These are phyloP conservation scores for Peronosclerospora sorghi DNA, from an alignment of 352 stramenopile species.

Conservation along the genomic window DNA sequence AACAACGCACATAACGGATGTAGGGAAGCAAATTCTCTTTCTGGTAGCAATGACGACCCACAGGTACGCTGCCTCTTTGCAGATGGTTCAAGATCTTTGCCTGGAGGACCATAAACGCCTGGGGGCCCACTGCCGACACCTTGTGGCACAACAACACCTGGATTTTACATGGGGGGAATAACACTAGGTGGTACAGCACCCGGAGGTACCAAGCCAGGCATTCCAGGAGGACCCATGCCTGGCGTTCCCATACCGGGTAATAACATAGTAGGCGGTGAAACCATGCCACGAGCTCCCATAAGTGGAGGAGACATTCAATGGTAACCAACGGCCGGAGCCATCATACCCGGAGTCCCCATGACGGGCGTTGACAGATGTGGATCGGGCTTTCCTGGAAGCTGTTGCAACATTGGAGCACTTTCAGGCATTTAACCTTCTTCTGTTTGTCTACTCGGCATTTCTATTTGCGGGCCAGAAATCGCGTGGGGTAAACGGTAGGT, in stretches of 20 bases:
- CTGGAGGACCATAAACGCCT: slow-evolving; percentile 19
- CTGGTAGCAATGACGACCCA: slow-evolving; percentile 45
- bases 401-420: slow-evolving; percentile 5
- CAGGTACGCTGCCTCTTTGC: slow-evolving; percentile 67
- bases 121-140: slow-evolving; percentile 27
- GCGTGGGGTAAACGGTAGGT: too few relatives aligned
- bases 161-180: slow-evolving; percentile 15
- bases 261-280: slow-evolving; percentile 7
- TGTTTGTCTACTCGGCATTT: slow-evolving; percentile 1
- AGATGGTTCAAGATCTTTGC: slow-evolving; percentile 36
- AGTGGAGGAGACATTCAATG: slow-evolving; percentile 4
- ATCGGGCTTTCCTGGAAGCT: slow-evolving; percentile 6
- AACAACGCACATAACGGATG: slow-evolving; percentile 45
- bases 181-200: slow-evolving; percentile 5
- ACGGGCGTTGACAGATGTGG: not conserved
- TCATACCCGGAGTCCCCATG: slow-evolving; percentile 9
- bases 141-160: slow-evolving; percentile 12
- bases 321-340: too few relatives aligned
- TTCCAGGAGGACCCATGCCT: slow-evolving; percentile 17
- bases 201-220: slow-evolving; percentile 14
- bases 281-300: slow-evolving; percentile 18
- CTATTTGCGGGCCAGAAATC: slow-evolving; percentile 5
- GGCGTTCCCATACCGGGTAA: slow-evolving; percentile 14
- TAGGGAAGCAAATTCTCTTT: slow-evolving; percentile 63
- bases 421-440: slow-evolving; percentile 6